Conservation (phyloP, 768 basidiomycete species). For the Podaxis carcinomalis region DNA sequence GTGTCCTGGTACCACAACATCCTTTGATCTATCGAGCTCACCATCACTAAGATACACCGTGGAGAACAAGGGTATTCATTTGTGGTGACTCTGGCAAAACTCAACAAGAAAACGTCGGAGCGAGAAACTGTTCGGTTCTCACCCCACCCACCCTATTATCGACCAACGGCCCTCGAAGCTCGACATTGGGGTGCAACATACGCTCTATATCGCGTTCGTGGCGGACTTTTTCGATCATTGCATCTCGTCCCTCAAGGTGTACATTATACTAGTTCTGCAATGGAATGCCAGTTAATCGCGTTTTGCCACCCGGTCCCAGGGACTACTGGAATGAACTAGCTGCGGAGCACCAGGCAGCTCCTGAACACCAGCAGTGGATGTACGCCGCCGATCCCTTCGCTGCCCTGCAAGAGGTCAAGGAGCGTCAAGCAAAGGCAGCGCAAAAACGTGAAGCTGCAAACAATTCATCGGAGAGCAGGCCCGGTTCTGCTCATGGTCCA, state of each 20-base stretch:
- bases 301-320: constrained; percentile 78
- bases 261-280: constrained; percentile 60
- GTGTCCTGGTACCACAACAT: constrained; percentile 15
- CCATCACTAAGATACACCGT: constrained; percentile 37
- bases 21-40: constrained; percentile 6
- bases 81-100: constrained; percentile 56
- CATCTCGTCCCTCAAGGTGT: constrained; percentile 21
- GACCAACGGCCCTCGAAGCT: constrained; percentile 72
- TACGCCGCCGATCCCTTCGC: constrained; percentile 85
- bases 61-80: constrained; percentile 54
- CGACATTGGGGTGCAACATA: constrained; percentile 91
- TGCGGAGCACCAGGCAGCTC: constrained; percentile 60
- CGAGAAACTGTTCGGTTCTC: constrained; percentile 67
- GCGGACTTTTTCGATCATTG: constrained; percentile 11
- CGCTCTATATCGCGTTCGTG: constrained; percentile 80
- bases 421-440: constrained; percentile 55
- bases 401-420: constrained; percentile 62
- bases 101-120: constrained; percentile 69
- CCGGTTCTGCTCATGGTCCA: constrained; percentile 24
- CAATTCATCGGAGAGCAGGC: neutral
- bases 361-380: constrained; percentile 79
- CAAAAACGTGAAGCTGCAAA: constrained; percentile 34
- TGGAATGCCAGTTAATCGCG: constrained; percentile 63
- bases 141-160: constrained; percentile 66
- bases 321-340: constrained; percentile 85